These are phyloP conservation scores for Penicillium olsonii DNA, from an alignment of 2,329 filamentous ascomycete genomes.

Conservation along the genomic window DNA sequence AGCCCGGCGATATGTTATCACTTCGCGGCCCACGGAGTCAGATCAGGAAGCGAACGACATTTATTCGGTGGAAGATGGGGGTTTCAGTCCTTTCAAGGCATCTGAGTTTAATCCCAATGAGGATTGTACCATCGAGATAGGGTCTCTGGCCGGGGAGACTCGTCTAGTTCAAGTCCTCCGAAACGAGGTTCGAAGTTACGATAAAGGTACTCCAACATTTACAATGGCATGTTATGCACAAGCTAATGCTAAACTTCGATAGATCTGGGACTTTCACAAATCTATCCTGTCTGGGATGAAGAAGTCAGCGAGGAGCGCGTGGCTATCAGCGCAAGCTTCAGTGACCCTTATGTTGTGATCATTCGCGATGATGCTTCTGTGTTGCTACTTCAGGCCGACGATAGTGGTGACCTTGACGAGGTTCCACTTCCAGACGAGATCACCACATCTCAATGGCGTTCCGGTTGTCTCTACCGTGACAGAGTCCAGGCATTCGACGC, in stretches of 20 bases:
- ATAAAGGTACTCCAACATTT: slow-evolving; percentile 63
- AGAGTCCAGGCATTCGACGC: slow-evolving; percentile 56
- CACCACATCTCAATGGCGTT: slow-evolving; percentile 71
- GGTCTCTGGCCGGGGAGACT: slow-evolving; percentile 75
- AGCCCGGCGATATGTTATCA: slow-evolving; percentile 75
- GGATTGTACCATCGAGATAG: slow-evolving; percentile 82
- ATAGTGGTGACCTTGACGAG: slow-evolving; percentile 82
- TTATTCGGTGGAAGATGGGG: slow-evolving; percentile 71
- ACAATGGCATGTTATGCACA: background rate
- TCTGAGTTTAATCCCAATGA: slow-evolving; percentile 92
- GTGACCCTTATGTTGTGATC: slow-evolving; percentile 81
- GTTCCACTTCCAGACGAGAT: slow-evolving; percentile 64
- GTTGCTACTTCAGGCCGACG: slow-evolving; percentile 76
- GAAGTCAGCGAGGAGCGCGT: slow-evolving; percentile 75
- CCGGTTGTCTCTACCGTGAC: slow-evolving; percentile 81
- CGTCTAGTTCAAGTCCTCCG: slow-evolving; percentile 85
- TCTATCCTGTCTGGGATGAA: slow-evolving; percentile 89
- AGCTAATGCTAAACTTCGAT: slow-evolving; percentile 6
- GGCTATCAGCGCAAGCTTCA: slow-evolving; percentile 78
- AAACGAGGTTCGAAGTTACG: slow-evolving; percentile 86
- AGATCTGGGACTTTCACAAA: slow-evolving; percentile 87
- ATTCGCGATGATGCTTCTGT: slow-evolving; percentile 81
- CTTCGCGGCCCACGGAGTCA: slow-evolving; percentile 66
- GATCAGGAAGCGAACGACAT: slow-evolving; percentile 77
- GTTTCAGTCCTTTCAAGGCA: slow-evolving; percentile 72